These are phyloP conservation scores for Psidium friedrichsthalianum DNA, from an alignment of 345 rosid genomes.

Conservation along the genomic window DNA sequence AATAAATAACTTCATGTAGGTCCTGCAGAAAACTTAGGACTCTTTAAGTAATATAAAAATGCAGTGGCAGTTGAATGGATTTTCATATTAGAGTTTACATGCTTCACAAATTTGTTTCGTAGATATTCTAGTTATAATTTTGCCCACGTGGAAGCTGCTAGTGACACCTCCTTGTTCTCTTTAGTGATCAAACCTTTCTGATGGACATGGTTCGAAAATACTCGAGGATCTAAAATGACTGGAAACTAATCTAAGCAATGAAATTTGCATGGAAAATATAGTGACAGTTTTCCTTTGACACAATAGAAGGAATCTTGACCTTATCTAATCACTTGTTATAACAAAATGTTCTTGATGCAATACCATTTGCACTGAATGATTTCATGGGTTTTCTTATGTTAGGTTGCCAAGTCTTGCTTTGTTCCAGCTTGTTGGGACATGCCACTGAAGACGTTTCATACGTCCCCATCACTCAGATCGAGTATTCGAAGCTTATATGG, in stretches of 20 bases:
- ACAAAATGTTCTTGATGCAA: not conserved
- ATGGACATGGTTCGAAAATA: not conserved
- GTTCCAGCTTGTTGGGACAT: slow-evolving; percentile 97
- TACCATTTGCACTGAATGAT: not conserved
- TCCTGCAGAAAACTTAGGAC: not conserved
- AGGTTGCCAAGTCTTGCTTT: slow-evolving; percentile 78
- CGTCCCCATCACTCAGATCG: slow-evolving; percentile 86
- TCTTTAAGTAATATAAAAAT: not conserved
- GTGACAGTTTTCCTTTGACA: not conserved
- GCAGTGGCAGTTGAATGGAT: not conserved
- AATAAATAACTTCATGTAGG: not conserved
- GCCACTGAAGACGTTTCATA: slow-evolving; percentile 78
- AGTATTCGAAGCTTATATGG: slow-evolving; percentile 70
- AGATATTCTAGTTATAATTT: not conserved
- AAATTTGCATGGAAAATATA: not conserved
- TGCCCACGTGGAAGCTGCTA: not conserved
- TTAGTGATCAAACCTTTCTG: not conserved
- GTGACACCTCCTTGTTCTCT: not conserved
- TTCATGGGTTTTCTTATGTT: not conserved
- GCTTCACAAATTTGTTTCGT: not conserved
- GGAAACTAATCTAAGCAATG: not conserved
- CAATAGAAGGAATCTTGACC: not conserved
- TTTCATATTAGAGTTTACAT: not conserved
- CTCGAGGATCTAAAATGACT: not conserved
- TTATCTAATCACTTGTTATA: not conserved